phyloP scores from a whole-genome alignment of 345 rosid genomes.

The Mercurialis annua region DNA sequence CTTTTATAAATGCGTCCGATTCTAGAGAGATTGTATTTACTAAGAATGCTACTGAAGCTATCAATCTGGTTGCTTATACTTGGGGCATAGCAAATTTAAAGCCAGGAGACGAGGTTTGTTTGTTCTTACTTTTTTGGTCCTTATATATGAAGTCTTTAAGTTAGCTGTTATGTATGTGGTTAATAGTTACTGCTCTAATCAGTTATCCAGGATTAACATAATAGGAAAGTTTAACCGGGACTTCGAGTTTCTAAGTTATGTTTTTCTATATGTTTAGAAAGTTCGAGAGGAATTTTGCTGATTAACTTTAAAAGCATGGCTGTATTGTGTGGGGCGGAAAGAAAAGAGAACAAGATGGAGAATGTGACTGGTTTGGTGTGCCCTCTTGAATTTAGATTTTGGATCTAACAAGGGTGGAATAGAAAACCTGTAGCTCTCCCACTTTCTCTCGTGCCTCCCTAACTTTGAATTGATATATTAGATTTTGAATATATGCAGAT shows the following conservation, averaged over 20 bases:
- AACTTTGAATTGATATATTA: too few species aligned
- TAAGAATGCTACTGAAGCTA: slow-evolving; percentile 94
- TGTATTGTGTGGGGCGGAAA: neutral
- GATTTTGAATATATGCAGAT: too few species aligned
- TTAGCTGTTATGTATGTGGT: neutral
- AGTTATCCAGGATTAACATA: neutral
- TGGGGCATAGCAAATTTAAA: slow-evolving; percentile 79
- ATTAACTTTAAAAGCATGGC: too few species aligned
- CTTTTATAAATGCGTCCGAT: slow-evolving; percentile 73
- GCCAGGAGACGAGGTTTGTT: slow-evolving; percentile 70
- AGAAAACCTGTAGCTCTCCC: too few species aligned
- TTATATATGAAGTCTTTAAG: neutral
- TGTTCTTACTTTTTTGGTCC: neutral
- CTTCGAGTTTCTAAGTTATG: neutral
- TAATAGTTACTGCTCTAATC: neutral
- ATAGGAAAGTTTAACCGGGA: too few species aligned
- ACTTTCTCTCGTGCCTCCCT: too few species aligned
- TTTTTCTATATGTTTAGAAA: neutral
- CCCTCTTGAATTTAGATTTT: neutral
- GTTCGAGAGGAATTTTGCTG: neutral
- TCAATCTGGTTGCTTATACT: slow-evolving; percentile 80
- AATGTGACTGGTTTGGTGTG: too few species aligned
- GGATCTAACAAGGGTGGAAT: too few species aligned
- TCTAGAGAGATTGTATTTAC: slow-evolving; percentile 80
- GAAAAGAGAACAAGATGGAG: neutral